Evolutionary conservation across 208 protist genomes (phyloP).

Genomic region (Trypanosoma scelopori): DNA sequence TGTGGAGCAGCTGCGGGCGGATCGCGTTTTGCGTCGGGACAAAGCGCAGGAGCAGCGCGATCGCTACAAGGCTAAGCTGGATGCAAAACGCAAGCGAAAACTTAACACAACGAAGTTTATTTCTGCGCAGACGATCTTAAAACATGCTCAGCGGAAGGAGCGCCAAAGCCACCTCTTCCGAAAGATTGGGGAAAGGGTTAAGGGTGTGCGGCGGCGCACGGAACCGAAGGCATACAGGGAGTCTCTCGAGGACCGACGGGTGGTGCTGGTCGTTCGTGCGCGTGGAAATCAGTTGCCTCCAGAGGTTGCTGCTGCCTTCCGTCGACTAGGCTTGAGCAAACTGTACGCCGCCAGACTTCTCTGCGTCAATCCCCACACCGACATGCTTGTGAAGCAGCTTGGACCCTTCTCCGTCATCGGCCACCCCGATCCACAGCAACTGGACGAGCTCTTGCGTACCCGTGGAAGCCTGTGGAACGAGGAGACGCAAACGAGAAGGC

Average conservation of each 20-base stretch:
- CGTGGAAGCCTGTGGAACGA: slow-evolving; percentile 76
- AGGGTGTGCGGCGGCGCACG: slow-evolving; percentile 42
- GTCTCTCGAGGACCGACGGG: slow-evolving; percentile 47
- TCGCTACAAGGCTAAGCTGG: slow-evolving; percentile 80
- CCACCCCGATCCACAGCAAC: slow-evolving; percentile 66
- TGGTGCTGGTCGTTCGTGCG: slow-evolving; percentile 77
- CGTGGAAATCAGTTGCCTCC: slow-evolving; percentile 78
- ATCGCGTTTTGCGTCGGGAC: slow-evolving; percentile 78
- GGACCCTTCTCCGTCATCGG: slow-evolving; percentile 80
- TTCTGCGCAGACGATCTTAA: slow-evolving; percentile 80
- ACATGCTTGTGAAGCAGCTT: slow-evolving; percentile 76
- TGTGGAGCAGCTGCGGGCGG: slow-evolving; percentile 84
- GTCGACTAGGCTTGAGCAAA: slow-evolving; percentile 62
- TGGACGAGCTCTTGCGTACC: slow-evolving; percentile 82
- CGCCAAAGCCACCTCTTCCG: slow-evolving; percentile 64
- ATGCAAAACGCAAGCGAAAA: slow-evolving; percentile 83
- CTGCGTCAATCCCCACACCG: slow-evolving; percentile 45
- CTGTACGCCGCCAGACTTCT: slow-evolving; percentile 82
- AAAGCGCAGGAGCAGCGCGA: slow-evolving; percentile 80
- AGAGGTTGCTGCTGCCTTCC: slow-evolving; percentile 71
- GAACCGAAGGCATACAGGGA: slow-evolving; percentile 29
- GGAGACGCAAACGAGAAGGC: slow-evolving; percentile 58
- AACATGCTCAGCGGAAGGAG: slow-evolving; percentile 79
- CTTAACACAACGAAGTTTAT: slow-evolving; percentile 87
- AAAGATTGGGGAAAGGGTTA: slow-evolving; percentile 79